These are phyloP conservation scores for Gynostemma pentaphyllum DNA, from an alignment of 306 rosid species.

Conservation along the genomic window DNA sequence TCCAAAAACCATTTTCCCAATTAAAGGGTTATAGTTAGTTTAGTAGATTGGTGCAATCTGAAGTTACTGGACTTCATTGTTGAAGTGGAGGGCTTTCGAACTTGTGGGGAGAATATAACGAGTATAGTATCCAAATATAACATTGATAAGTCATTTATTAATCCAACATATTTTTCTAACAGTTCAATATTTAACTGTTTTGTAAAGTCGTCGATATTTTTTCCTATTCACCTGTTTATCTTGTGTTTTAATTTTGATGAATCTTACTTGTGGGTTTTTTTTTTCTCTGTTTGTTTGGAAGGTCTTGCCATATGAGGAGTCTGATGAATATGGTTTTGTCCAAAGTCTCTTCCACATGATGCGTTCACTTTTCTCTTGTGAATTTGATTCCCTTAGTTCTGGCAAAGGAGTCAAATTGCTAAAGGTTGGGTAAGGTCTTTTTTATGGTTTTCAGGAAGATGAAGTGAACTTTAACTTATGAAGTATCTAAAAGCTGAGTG, in stretches of 20 bases:
- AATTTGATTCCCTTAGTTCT: constrained; percentile 36
- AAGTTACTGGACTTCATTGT: too few species aligned
- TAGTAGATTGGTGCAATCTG: not conserved
- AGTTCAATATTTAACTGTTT: not conserved
- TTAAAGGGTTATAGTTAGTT: not conserved
- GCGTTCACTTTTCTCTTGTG: constrained; percentile 56
- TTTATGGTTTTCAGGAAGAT: not conserved
- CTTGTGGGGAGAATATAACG: not conserved
- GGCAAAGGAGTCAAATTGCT: constrained; percentile 32
- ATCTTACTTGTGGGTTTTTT: not conserved
- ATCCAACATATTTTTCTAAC: not conserved
- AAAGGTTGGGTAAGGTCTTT: constrained; percentile 39
- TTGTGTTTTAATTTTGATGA: constrained; percentile 10
- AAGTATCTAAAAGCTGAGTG: not conserved
- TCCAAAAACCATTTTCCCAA: too few species aligned
- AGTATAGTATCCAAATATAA: not conserved
- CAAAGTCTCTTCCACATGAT: constrained; percentile 86
- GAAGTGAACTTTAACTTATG: not conserved
- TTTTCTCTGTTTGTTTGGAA: constrained; percentile 3
- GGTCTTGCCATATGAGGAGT: constrained; percentile 97
- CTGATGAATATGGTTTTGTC: constrained; percentile 71
- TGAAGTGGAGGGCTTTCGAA: too few species aligned
- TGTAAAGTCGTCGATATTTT: not conserved
- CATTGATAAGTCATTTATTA: not conserved
- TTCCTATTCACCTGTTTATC: not conserved